A percentile compares a stretch with the other conserved stretches of the same genome.
These are phyloP conservation scores for Cinnamomum chago DNA, from an alignment of 164 flowering plant genomes.

Conservation along the genomic window DNA sequence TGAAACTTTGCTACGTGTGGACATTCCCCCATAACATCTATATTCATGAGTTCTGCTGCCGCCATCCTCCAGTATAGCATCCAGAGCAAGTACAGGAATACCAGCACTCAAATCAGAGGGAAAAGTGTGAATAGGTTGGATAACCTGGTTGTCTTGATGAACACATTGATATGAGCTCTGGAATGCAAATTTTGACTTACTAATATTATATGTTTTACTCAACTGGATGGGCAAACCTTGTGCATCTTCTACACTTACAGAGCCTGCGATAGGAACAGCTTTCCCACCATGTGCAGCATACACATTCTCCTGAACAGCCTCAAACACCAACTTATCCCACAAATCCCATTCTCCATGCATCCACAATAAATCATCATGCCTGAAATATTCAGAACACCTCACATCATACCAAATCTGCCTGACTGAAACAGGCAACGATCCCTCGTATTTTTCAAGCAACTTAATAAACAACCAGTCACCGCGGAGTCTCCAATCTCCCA, in stretches of 20 bases:
- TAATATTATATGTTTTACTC: too few relatives aligned
- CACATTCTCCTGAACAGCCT: constrained; percentile 15
- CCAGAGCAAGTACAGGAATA: neutral
- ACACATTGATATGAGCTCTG: neutral
- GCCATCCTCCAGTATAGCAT: neutral
- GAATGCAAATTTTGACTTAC: too few relatives aligned
- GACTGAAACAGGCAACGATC: constrained; percentile 34
- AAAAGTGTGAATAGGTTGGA: neutral
- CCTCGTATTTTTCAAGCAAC: constrained; percentile 36
- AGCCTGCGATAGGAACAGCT: neutral
- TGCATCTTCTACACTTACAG: constrained; percentile 2
- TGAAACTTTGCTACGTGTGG: too few relatives aligned
- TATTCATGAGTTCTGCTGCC: too few relatives aligned
- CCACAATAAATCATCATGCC: constrained; percentile 36
- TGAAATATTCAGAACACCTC: constrained; percentile 27
- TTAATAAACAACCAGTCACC: constrained; percentile 58
- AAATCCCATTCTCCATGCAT: constrained; percentile 26
- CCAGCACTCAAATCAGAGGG: neutral
- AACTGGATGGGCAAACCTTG: neutral
- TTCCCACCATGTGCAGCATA: neutral
- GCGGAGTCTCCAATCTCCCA: constrained; percentile 40
- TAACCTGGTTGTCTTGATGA: neutral
- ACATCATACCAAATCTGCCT: constrained; percentile 64
- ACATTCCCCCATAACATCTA: too few relatives aligned
- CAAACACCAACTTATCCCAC: constrained; percentile 39